Base-by-base conservation (phyloP, 352 stramenopile species). In the Globisporangium polare region DNA sequence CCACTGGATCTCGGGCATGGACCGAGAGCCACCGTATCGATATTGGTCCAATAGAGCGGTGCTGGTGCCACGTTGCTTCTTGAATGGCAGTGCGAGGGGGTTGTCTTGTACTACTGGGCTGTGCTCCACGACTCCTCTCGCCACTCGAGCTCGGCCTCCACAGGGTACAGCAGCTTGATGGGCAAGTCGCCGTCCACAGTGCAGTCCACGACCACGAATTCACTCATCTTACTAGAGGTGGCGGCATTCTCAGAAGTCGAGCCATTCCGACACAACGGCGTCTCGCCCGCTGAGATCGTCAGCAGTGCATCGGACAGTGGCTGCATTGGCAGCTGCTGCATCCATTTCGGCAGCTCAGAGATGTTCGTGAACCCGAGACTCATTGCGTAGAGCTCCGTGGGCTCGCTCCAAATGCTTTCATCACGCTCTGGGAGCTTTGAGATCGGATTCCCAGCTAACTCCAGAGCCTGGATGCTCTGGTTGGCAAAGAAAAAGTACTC, bases 361-460 rank as follows among this genome's bases (percentile, higher is more conserved):
- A 61, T 1, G 27, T 53, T 42, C 26, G 55, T 61, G 27, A 33
- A 53, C 3, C 55, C 55, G 3, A 61, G 55, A 20, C n/a, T 46
- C 13, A 61, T 2, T 6, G n/a, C n/a, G 42, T 61, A 53, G 27
- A 61, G 29, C 12, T 8, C 18, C 2, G 54, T 60, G 5, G 54
- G 41, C 0, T 53, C 35, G 20, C 27, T 53, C 5, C 20, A 0
- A 2, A 24, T 26, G 3, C 27, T 55, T 18, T 42, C 55, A 9
- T 53, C 42, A 20, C 55, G 55, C 29, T 61, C 42, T 5, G 55
- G 42, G 12, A 61, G 55, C 4, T 13, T 42, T 26, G 29, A 45
- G 10, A 61, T 26, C 27, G 55, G 55, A 8, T 53, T 53, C n/a
- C 55, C 55, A 26, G 55, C 42, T 31, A 61, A 42, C 29, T 61